Evolutionary conservation across 805 yeast species (phyloP), one percentile per base, ranked within the genome.

Genomic region (Wickerhamiella sergipiensis): DNA sequence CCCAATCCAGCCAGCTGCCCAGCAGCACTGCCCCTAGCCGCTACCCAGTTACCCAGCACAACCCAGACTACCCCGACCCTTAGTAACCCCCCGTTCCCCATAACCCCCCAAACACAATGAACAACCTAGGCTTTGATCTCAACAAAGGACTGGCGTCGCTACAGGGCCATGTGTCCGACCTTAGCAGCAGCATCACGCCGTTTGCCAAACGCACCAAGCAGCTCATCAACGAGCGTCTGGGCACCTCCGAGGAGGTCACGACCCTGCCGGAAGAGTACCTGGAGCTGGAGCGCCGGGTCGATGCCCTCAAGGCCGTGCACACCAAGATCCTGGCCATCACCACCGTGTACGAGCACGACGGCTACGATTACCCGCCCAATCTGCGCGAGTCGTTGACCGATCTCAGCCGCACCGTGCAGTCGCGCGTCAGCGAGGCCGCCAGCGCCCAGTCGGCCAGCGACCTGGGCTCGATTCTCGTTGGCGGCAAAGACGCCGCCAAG

Each of bases 191-290:
- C 55, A 70, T 85, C 64, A 80, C 83, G 59, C 85, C 86, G 17
- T 71, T 83, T 54, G 94, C 94, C 43, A 85, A 81, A 67, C 78
- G 94, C 63, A 85, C 95, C 17, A 78, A 81, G 47, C 79, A 92
- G 54, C 65, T 82, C 64, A 78, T 86, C 45, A 90, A 85, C 66
- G 95, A 86, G 67, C 77, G 71, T 59, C 75, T 86, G 24, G 94
- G 94, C 46, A 78, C 81, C 57, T 85, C 81, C 39, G 86, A 82
- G 49, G 95, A 86, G 62, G 82, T 84, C 59, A 82, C 90, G 50
- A 89, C 85, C 63, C 74, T 86, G 56, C 95, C 95, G 31, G 79
- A 80, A 52, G 95, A 86, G 65, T 86, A 85, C 64, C 69, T 81
- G 49, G 81, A 79, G 53, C 75, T 85, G 57, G 95, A 86, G 67